Conservation (phyloP, 768 basidiomycete genomes). For the Crucibulum laeve region DNA sequence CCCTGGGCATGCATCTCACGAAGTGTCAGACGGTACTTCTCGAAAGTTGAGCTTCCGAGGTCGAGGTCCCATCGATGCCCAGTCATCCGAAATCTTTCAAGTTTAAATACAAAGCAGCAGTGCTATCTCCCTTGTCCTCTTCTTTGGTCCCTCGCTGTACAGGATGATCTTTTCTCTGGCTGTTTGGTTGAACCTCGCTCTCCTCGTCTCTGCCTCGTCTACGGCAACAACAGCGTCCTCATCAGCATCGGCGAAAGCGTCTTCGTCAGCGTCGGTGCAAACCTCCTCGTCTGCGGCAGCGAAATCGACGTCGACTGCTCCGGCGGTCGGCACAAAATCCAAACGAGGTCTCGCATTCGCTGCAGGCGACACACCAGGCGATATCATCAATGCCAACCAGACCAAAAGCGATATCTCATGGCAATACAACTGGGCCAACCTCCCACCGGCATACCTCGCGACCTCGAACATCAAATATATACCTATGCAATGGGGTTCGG, state of each 20-base stretch:
- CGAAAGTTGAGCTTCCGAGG: slow-evolving; percentile 11
- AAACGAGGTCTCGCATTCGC: slow-evolving; percentile 46
- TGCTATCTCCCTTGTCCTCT: background rate
- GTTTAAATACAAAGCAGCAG: background rate
- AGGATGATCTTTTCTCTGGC: slow-evolving; percentile 22
- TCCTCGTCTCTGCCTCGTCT: background rate
- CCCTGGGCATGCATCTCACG: slow-evolving; percentile 28
- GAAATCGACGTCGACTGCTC: slow-evolving; percentile 12
- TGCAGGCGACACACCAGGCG: slow-evolving; percentile 31
- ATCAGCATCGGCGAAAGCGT: slow-evolving; percentile 12
- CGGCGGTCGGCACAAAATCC: slow-evolving; percentile 26
- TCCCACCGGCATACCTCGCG: slow-evolving; percentile 37
- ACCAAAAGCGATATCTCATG: slow-evolving; percentile 38
- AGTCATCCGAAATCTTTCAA: slow-evolving; percentile 1
- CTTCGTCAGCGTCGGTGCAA: slow-evolving; percentile 37
- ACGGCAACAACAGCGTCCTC: slow-evolving; percentile 3
- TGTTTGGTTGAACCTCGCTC: slow-evolving; percentile 11
- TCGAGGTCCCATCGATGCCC: slow-evolving; percentile 15
- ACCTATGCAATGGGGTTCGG: slow-evolving; percentile 52
- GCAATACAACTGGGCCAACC: slow-evolving; percentile 53
- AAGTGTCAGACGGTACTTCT: slow-evolving; percentile 20
- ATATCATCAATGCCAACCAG: slow-evolving; percentile 41
- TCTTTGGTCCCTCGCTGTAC: slow-evolving; percentile 8
- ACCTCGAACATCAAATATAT: slow-evolving; percentile 41
- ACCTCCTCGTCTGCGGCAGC: slow-evolving; percentile 40